Conservation (phyloP, 805 yeast genomes). For the Ascoidea tarda region DNA sequence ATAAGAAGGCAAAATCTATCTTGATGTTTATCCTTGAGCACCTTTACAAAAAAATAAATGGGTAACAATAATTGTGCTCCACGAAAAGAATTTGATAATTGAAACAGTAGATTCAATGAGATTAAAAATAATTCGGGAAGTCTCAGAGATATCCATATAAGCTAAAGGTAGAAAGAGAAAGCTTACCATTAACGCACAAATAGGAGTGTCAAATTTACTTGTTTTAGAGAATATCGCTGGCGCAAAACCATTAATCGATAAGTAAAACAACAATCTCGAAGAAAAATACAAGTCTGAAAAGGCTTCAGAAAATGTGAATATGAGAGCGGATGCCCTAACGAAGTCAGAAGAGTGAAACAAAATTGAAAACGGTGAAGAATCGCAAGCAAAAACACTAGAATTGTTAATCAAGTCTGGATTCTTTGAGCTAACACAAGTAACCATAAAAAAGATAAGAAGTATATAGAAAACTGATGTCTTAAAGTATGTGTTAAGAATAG, state of each 20-base stretch:
- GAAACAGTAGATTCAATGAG: constrained; percentile 69
- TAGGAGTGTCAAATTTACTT: constrained; percentile 59
- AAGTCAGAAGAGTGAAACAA: too few species aligned
- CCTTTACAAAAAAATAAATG: constrained; percentile 53
- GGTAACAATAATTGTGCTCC: constrained; percentile 58
- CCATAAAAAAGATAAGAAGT: too few species aligned
- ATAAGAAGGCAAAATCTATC: constrained; percentile 41
- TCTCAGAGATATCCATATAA: constrained; percentile 49
- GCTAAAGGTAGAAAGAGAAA: constrained; percentile 45
- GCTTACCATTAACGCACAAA: constrained; percentile 31
- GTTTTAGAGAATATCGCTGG: constrained; percentile 54
- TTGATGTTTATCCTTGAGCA: constrained; percentile 54
- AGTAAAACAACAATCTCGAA: constrained; percentile 59
- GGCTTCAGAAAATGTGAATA: constrained; percentile 70
- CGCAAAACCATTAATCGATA: constrained; percentile 62
- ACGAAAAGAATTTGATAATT: constrained; percentile 59
- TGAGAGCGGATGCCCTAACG: constrained; percentile 62
- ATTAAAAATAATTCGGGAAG: constrained; percentile 41
- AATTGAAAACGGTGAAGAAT: too few species aligned
- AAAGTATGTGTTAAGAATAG: constrained; percentile 51
- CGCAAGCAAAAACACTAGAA: too few species aligned
- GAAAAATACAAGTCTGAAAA: constrained; percentile 70
- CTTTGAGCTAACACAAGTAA: too few species aligned
- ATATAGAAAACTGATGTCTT: too few species aligned
- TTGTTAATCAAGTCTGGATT: too few species aligned